Conservation (phyloP, 1,284 basidiomycete species). For the Cutaneotrichosporon cyanovorans region DNA sequence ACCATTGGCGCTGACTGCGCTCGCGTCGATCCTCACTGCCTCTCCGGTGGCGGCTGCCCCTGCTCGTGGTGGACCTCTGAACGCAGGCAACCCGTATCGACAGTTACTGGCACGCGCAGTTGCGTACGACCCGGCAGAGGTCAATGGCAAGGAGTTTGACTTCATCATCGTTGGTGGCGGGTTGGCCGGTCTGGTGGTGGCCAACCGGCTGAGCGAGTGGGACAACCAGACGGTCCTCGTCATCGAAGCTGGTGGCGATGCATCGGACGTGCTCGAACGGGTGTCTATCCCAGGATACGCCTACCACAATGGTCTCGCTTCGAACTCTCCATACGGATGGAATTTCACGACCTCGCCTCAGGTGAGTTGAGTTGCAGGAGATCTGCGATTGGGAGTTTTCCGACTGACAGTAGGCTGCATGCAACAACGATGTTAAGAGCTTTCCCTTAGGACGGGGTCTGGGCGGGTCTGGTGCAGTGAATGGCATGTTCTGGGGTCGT, state of each 20-base stretch:
- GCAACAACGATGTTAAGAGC: constrained; percentile 18
- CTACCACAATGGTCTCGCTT: constrained; percentile 36
- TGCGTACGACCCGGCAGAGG: constrained; percentile 26
- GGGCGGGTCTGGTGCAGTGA: constrained; percentile 61
- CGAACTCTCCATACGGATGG: constrained; percentile 57
- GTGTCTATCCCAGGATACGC: constrained; percentile 47
- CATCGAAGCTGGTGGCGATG: constrained; percentile 62
- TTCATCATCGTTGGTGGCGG: constrained; percentile 53
- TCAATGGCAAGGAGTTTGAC: constrained; percentile 36
- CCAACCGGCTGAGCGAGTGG: constrained; percentile 62
- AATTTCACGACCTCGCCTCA: constrained; percentile 55
- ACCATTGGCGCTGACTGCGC: too few species aligned
- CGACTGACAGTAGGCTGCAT: constrained; percentile 17
- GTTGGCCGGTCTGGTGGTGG: constrained; percentile 64
- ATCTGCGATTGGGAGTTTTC: neutral
- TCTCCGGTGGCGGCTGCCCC: too few species aligned
- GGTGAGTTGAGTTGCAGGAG: constrained; percentile 8
- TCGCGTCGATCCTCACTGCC: too few species aligned
- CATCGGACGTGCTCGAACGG: constrained; percentile 48
- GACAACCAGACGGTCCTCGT: constrained; percentile 59
- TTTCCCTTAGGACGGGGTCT: constrained; percentile 63
- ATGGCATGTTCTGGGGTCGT: constrained; percentile 59
- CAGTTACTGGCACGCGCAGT: constrained; percentile 19
- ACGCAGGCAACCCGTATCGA: constrained; percentile 29
- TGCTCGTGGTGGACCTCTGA: constrained; percentile 4